These are phyloP conservation scores for Epichloe uncinata DNA, from an alignment of 2,329 filamentous ascomycete genomes.

Conservation along the genomic window DNA sequence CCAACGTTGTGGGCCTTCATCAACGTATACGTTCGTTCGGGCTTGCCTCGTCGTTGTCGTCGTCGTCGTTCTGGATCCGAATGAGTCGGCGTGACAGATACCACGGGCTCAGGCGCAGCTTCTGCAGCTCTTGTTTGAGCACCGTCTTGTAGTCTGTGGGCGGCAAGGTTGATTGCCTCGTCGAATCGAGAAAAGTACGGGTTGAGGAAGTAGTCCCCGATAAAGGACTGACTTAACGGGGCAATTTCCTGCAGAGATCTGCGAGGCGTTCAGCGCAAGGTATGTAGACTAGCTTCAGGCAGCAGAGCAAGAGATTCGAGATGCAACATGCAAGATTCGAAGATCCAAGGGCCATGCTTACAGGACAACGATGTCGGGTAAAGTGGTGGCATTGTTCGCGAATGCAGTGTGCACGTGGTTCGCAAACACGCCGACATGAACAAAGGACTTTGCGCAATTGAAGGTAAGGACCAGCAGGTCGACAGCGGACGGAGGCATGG, in stretches of 20 bases:
- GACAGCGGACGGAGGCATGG: slow-evolving; percentile 35
- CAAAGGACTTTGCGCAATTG: slow-evolving; percentile 66
- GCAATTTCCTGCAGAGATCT: slow-evolving; percentile 84
- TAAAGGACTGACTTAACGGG: slow-evolving; percentile 70
- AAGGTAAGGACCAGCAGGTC: slow-evolving; percentile 74
- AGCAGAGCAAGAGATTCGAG: background rate
- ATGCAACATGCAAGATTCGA: background rate
- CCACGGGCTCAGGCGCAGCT: slow-evolving; percentile 1
- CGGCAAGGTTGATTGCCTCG: slow-evolving; percentile 58
- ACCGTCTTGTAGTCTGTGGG: slow-evolving; percentile 24
- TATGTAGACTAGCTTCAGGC: background rate
- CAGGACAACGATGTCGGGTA: slow-evolving; percentile 45
- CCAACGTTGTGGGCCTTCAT: slow-evolving; percentile 64
- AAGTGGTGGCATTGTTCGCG: slow-evolving; percentile 27
- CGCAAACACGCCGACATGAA: slow-evolving; percentile 59
- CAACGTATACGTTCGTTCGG: slow-evolving; percentile 47
- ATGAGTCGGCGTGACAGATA: slow-evolving; percentile 7
- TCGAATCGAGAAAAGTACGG: slow-evolving; percentile 64
- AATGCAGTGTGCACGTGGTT: slow-evolving; percentile 53
- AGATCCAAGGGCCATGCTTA: slow-evolving; percentile 17
- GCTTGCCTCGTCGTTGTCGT: background rate
- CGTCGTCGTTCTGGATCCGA: background rate
- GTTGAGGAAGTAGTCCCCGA: slow-evolving; percentile 66
- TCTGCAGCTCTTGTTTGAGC: background rate
- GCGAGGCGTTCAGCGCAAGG: background rate